phyloP scores from a whole-genome alignment of 345 rosid species.

The Litchi chinensis region DNA sequence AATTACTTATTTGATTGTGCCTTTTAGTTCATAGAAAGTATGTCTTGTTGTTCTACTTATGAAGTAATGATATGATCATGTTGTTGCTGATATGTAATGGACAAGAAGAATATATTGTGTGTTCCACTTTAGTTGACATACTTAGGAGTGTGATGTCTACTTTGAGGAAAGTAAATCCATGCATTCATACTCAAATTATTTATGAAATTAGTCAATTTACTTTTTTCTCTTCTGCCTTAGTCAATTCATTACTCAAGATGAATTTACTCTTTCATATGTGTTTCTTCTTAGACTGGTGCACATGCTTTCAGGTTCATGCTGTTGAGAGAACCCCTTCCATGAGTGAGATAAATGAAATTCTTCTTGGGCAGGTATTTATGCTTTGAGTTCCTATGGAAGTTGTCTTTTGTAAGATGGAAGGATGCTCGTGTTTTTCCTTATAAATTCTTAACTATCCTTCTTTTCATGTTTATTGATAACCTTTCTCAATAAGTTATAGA shows the following conservation, averaged over 20 bases:
- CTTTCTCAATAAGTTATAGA: neutral
- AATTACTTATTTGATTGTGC: neutral
- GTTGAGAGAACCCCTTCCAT: constrained; percentile 94
- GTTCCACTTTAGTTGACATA: neutral
- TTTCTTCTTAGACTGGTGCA: constrained; percentile 25
- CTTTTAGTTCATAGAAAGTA: neutral
- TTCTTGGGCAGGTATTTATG: constrained; percentile 76
- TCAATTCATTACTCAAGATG: neutral
- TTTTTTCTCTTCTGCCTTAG: neutral
- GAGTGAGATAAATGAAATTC: constrained; percentile 94
- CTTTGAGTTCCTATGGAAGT: neutral
- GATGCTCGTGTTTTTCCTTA: constrained; percentile 12
- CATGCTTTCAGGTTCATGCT: constrained; percentile 68
- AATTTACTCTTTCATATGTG: neutral
- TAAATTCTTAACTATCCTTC: neutral
- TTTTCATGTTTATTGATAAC: neutral
- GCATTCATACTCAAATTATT: neutral
- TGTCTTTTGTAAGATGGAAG: constrained; percentile 10
- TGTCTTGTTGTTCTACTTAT: neutral
- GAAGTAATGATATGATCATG: neutral
- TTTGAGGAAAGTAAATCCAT: neutral
- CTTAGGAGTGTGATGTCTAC: neutral
- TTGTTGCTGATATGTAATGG: neutral
- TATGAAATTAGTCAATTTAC: constrained; percentile 2
- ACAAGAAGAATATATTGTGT: neutral